Base-by-base conservation (phyloP, 2,329 filamentous ascomycete genomes). In the Fusarium solani-melongenae region DNA sequence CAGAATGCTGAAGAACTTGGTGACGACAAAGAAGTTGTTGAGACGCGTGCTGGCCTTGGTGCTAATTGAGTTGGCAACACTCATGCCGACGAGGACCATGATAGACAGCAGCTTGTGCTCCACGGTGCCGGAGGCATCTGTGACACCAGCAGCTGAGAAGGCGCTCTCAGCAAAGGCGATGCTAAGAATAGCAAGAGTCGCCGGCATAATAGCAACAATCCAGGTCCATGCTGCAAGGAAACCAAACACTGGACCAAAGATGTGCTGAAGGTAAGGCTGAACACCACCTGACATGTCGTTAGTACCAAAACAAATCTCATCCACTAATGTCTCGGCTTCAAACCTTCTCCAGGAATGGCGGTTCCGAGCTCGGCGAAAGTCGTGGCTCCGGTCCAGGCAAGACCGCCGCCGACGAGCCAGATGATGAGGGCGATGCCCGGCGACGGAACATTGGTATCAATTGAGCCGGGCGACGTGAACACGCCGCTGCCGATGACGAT, bases 181-280 rank as follows among this genome's bases (percentile, higher is more conserved):
- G 76, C 87, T 88, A 31, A 92, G 84, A 55, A 92, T 92, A 11
- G 90, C 90, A 67, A 91, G 84, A 0, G 90, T 91, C 0, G 89
- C 89, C 0, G 90, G 90, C 86, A 91, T 92, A 27, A 91, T 87
- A 22, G 88, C 89, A 7, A 92, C 85, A 62, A 92, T 87, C 88
- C 90, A 92, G 0, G 90, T 89, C 90, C 90, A 92, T 0, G 89
- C 89, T 7, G 89, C 89, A 6, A 92, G 79, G 74, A 91, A 92
- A n/a, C 89, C 90, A 57, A 87, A 86, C 3, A 88, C 81, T 58
- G 91, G 89, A 33, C 90, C 90, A 69, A 87, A 92, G 36, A 91
- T 87, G 77, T 90, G 86, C 72, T 86, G 85, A 8, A 92, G 84
- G 72, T 90, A 92, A 15, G 89, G 89, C 75, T 92, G 90, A 55